A percentile compares a stretch with the other conserved stretches of the same genome.
Evolutionary conservation across 2,329 filamentous ascomycete genomes (phyloP).

Genomic region (Thelonectria discophora): DNA sequence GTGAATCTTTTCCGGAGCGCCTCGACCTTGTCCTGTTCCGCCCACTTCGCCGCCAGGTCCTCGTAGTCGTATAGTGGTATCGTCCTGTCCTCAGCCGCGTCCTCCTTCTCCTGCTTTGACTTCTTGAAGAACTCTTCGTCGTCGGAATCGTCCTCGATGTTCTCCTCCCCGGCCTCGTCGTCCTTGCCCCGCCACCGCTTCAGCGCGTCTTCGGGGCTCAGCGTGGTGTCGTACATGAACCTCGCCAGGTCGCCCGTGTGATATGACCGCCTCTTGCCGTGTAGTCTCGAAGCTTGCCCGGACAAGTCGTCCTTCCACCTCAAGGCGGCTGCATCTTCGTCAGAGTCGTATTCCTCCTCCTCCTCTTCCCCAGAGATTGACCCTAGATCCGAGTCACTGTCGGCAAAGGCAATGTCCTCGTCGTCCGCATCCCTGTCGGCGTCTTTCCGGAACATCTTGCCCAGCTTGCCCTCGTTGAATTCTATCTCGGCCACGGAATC

Average conservation of each 20-base stretch:
- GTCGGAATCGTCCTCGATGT: slow-evolving; percentile 64
- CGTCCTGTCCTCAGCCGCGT: slow-evolving; percentile 79
- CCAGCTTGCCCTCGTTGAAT: slow-evolving; percentile 67
- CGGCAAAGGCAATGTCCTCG: slow-evolving; percentile 87
- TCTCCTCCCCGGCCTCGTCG: slow-evolving; percentile 63
- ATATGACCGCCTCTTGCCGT: slow-evolving; percentile 75
- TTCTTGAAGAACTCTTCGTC: slow-evolving; percentile 74
- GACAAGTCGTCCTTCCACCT: slow-evolving; percentile 91
- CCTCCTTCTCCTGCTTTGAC: slow-evolving; percentile 70
- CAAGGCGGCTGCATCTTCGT: slow-evolving; percentile 76
- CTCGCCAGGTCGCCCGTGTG: slow-evolving; percentile 84
- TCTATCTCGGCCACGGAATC: slow-evolving; percentile 64
- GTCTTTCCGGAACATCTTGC: slow-evolving; percentile 67
- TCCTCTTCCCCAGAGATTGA: slow-evolving; percentile 72
- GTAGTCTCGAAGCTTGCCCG: slow-evolving; percentile 76
- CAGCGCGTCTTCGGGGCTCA: slow-evolving; percentile 79
- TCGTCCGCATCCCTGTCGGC: slow-evolving; percentile 62
- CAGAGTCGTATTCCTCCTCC: slow-evolving; percentile 63
- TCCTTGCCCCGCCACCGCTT: slow-evolving; percentile 80
- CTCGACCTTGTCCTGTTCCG: slow-evolving; percentile 79
- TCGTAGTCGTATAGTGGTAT: slow-evolving; percentile 84
- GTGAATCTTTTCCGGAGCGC: slow-evolving; percentile 79
- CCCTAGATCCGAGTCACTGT: slow-evolving; percentile 95
- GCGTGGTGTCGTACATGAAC: slow-evolving; percentile 85
- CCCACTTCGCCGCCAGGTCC: slow-evolving; percentile 86